Evolutionary conservation across 2,329 filamentous ascomycete species (phyloP).

Genomic region (Chaetomiaceae sp.): DNA sequence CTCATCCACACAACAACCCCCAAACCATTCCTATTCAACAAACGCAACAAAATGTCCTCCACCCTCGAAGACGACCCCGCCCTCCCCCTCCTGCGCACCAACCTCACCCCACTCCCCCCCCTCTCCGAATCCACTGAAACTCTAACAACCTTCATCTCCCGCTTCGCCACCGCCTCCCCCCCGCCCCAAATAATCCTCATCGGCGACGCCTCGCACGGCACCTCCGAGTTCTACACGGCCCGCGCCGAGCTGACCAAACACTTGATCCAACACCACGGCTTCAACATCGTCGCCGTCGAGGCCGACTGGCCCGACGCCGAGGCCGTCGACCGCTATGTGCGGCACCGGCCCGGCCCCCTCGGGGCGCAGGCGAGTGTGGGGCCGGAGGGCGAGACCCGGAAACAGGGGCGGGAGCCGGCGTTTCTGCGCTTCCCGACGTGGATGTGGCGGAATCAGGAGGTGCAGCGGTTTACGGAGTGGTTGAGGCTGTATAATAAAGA

Average conservation of each 20-base stretch:
- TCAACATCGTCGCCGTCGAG: slow-evolving; percentile 48
- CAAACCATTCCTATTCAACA: neutral
- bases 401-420: slow-evolving; percentile 31
- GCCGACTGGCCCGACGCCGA: slow-evolving; percentile 53
- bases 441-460: slow-evolving; percentile 54
- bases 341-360: slow-evolving; percentile 38
- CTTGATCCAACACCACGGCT: slow-evolving; percentile 46
- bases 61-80: neutral
- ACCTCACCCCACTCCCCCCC: slow-evolving; percentile 13
- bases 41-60: slow-evolving; percentile 15
- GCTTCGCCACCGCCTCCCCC: slow-evolving; percentile 1
- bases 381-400: slow-evolving; percentile 25
- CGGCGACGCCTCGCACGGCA: slow-evolving; percentile 41
- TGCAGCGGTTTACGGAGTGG: slow-evolving; percentile 49
- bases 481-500: slow-evolving; percentile 40
- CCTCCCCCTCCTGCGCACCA: slow-evolving; percentile 13
- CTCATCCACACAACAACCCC: neutral
- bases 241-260: slow-evolving; percentile 48
- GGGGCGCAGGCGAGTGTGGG: slow-evolving; percentile 28
- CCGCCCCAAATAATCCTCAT: slow-evolving; percentile 26
- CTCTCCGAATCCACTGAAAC: slow-evolving; percentile 4
- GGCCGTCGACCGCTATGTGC: slow-evolving; percentile 46
- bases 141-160: slow-evolving; percentile 4
- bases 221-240: slow-evolving; percentile 51
- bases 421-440: slow-evolving; percentile 50